Base-by-base conservation (phyloP, 345 rosid species). In the Reutealis trisperma region DNA sequence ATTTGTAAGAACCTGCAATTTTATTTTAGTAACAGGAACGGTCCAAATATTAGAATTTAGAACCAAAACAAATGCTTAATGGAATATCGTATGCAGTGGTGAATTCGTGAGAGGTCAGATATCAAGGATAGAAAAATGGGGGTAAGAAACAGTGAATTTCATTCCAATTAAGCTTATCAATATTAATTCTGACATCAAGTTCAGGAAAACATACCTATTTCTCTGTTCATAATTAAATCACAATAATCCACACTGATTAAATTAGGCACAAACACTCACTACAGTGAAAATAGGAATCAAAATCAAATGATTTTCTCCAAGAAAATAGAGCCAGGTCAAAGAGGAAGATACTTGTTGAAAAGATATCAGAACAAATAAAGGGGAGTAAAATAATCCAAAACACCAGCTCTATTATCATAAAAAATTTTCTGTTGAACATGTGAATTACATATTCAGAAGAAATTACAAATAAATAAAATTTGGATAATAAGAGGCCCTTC, bases 1-100 rank as follows among this genome's bases (percentile, higher is more conserved):
- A 83, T 95, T 95, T 0, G 99, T 95, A 76, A 95, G 92, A 80
- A 95, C 98, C 99, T 95, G 86, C 44, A 76, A 75, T 62, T 77
- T 34, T 75, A 75, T 63, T 77, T 78, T 42, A 75, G 71, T n/a
- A 70, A 68, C 45, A n/a, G 2, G 18, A n/a, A 49, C 16, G 72
- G 22, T 49, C 55, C 47, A 74, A 79, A 44, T 72, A 77, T 61
- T 73, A 82, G 70, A 71, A 73, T 47, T 61, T 73, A 82, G 57
- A n/a, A 70, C 52, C 54, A 70, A 60, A 58, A 13, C 6, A 76
- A 70, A 45, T 44, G 6, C 47, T 51, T 25, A 79, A 37, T 42
- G 25, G 42, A 72, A 67, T 41, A n/a, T 14, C 51, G 13, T n/a
- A 0, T 7, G 18, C 6, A 7, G 8, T n/a, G 41, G 0, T 22